phyloP scores from a whole-genome alignment of 2,329 filamentous ascomycete species.

The Colletotrichum falcatum region DNA sequence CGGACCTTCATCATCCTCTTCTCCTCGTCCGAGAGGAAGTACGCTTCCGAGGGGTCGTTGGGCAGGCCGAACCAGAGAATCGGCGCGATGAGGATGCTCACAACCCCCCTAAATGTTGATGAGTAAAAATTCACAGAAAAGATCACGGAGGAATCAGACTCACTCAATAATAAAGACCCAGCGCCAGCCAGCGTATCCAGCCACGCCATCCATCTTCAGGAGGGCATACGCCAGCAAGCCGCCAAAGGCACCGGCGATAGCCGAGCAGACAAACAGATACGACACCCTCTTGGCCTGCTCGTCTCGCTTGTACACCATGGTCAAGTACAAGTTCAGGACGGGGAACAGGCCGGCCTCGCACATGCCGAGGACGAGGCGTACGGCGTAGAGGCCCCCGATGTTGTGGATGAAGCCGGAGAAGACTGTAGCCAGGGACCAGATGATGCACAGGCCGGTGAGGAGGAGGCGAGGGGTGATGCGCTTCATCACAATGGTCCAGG shows the following conservation, averaged over 20 bases:
- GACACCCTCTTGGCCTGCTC: slow-evolving; percentile 48
- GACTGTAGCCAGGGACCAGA: slow-evolving; percentile 62
- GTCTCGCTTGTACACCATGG: slow-evolving; percentile 54
- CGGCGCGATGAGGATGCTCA: slow-evolving; percentile 56
- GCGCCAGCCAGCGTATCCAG: slow-evolving; percentile 55
- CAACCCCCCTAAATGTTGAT: no score
- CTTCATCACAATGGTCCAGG: slow-evolving; percentile 50
- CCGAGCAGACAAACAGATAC: slow-evolving; percentile 62
- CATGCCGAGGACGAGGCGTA: slow-evolving; percentile 60
- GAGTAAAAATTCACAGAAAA: no score
- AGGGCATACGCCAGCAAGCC: slow-evolving; percentile 61
- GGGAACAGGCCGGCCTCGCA: slow-evolving; percentile 64
- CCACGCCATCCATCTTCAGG: slow-evolving; percentile 56
- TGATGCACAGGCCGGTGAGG: slow-evolving; percentile 47
- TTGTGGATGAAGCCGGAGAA: slow-evolving; percentile 60
- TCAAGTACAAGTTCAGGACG: slow-evolving; percentile 54
- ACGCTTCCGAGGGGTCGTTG: slow-evolving; percentile 59
- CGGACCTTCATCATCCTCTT: slow-evolving; percentile 63
- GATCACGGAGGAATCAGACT: no score
- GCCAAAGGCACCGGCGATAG: slow-evolving; percentile 57
- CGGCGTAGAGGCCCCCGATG: slow-evolving; percentile 56
- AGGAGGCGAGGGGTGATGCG: slow-evolving; percentile 49
- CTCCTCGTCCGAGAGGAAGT: slow-evolving; percentile 61
- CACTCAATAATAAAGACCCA: slow-evolving; percentile 66
- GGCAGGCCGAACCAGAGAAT: slow-evolving; percentile 61